Percentiles rank a stretch among this genome's conserved stretches.
These are phyloP conservation scores for Coniochaeta sp. DNA, from an alignment of 2,329 filamentous ascomycete species.

Conservation along the genomic window DNA sequence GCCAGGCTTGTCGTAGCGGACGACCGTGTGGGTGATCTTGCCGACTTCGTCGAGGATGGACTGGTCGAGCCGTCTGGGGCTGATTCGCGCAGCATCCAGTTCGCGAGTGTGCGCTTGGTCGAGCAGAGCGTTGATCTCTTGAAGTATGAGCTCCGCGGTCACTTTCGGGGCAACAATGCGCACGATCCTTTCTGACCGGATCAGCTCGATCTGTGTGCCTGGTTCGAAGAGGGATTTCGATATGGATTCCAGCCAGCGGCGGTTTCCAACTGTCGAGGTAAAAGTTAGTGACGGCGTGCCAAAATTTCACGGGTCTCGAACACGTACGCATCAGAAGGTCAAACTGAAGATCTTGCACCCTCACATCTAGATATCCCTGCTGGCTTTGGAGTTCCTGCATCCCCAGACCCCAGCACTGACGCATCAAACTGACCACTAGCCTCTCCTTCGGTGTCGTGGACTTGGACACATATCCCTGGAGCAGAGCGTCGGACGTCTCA, in stretches of 20 bases:
- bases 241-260: slow-evolving; percentile 25
- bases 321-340: slow-evolving; percentile 36
- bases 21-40: slow-evolving; percentile 28
- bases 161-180: slow-evolving; percentile 27
- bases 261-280: slow-evolving; percentile 21
- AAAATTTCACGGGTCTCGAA: background rate
- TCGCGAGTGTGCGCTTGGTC: slow-evolving; percentile 12
- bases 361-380: slow-evolving; percentile 31
- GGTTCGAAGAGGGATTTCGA: slow-evolving; percentile 19
- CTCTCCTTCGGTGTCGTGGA: slow-evolving; percentile 28
- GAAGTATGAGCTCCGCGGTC: slow-evolving; percentile 26
- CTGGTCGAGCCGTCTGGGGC: slow-evolving; percentile 13
- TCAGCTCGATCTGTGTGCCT: slow-evolving; percentile 29
- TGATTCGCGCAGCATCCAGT: slow-evolving; percentile 17
- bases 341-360: slow-evolving; percentile 31
- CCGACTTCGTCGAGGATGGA: slow-evolving; percentile 26
- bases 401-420: slow-evolving; percentile 41
- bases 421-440: slow-evolving; percentile 35
- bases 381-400: slow-evolving; percentile 35
- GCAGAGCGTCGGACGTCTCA: slow-evolving; percentile 10
- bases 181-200: slow-evolving; percentile 18
- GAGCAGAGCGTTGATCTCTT: slow-evolving; percentile 23
- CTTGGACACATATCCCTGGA: slow-evolving; percentile 21
- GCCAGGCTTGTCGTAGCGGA: slow-evolving; percentile 22
- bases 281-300: background rate